phyloP scores from a whole-genome alignment of 202 grass and related monocot genomes.

The Brachypodium distachyon region DNA sequence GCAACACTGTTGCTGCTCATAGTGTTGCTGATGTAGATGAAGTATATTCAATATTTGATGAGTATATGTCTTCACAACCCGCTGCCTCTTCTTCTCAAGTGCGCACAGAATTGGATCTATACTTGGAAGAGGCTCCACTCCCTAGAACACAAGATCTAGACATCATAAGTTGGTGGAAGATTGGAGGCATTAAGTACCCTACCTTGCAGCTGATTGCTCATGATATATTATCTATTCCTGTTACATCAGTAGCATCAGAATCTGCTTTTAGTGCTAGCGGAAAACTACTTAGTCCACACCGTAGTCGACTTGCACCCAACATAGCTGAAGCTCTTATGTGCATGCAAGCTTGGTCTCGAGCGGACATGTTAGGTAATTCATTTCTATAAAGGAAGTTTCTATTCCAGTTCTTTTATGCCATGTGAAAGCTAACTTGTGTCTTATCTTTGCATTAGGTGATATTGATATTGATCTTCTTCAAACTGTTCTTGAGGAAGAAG shows the following conservation, averaged over 20 bases:
- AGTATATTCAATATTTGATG: neutral
- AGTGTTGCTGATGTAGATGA: neutral
- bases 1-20: rapidly evolving
- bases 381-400: neutral
- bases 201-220: neutral
- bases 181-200: neutral
- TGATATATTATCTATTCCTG: neutral
- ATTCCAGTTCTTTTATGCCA: too few species aligned
- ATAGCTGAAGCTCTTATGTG: neutral
- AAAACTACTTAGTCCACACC: neutral
- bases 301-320: neutral
- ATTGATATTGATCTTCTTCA: too few species aligned
- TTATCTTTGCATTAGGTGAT: too few species aligned
- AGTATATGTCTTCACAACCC: neutral
- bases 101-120: neutral
- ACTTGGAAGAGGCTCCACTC: neutral
- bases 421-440: too few species aligned
- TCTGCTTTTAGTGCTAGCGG: neutral
- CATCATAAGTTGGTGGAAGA: neutral
- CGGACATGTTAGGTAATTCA: neutral
- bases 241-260: neutral
- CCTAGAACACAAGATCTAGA: neutral
- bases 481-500: too few species aligned
- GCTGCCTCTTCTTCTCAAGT: neutral
- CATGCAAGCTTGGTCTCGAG: neutral